Base-by-base conservation (phyloP, 2,329 filamentous ascomycete species). In the Diaporthe sp. region DNA sequence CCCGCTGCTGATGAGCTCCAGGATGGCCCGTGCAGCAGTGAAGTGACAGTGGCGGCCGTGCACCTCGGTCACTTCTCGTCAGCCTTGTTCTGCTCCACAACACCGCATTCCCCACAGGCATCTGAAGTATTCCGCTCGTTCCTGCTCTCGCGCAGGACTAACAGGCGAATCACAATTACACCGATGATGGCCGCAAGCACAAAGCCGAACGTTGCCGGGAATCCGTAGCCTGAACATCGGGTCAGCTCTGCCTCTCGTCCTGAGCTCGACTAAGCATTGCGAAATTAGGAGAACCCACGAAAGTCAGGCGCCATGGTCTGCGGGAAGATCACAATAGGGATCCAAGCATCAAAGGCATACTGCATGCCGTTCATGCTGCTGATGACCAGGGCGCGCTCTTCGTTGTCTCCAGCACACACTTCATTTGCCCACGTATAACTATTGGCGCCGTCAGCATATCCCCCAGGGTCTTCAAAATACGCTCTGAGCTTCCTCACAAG, bases 371-470 rank as follows among this genome's bases (percentile, higher is more conserved):
- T 82, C 80, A 82, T 82, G 70, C 78, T 80, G 39, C 78, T 79
- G 37, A 81, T 79, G 3, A 81, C 78, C 19, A 83, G 69, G 13
- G 81, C 81, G 19, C 81, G 75, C 66, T 82, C 81, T 68, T 82
- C 80, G 2, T 79, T 80, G 59, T 82, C 78, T 3, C 78, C 79
- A 3, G 79, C 78, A 39, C 81, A 82, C 32, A 82, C 76, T 65
- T 82, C 81, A 50, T 81, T 81, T 4, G 80, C 81, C 81, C 81
- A 82, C 2, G 81, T 80, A 63, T 80, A 78, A 53, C 76, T 77
- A n/a, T 32, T 6, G 9, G 7, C 10, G 4, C 5, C 12, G 42
- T 65, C n/a, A 59, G 10, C 30, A 30, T 22, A n/a, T 56, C 6
- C n/a, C 3, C n/a, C 3, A 30, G 0, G 8, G 12, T 1, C 7